Evolutionary conservation across 1,284 basidiomycete species (phyloP), one percentile per base, ranked within the genome.

Genomic region (Boletus chippewaensis): DNA sequence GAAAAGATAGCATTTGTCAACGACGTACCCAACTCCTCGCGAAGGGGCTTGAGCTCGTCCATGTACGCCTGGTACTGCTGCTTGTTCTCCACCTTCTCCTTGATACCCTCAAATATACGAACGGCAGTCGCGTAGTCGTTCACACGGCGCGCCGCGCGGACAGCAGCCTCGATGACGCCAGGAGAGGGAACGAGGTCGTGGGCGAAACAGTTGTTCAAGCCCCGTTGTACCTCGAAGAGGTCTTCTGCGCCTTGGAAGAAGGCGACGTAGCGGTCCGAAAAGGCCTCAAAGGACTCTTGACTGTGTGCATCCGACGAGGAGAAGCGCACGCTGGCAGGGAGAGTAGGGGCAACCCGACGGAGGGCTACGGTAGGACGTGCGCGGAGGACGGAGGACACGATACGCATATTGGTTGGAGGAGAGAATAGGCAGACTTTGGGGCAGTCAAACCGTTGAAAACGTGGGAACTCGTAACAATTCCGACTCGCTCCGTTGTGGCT

Each of bases 161-260:
- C 77, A 38, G 95, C 95, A 56, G 89, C 87, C 74, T 95, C 92
- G 57, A 97, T 77, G 61, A 98, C 93, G 52, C 80, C 75, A 42
- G 91, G 84, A 9, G 92, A 84, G 9, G 95, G 95, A 24, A 99
- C 96, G 57, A 99, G 81, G 71, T 99, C 95, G 73, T 99, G 95
- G 2, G 95, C 91, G 69, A 99, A 99, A 75, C 93, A 96, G 81
- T 99, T 99, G 81, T 99, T 99, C 61, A 99, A 79, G 43, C 95
- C 95, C 55, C 95, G 89, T 74, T 97, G 93, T 59, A 95, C 87
- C 77, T 98, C 95, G 69, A 98, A 98, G 56, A 96, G 81, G 76
- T 98, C 95, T 68, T 93, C 84, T 47, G 94, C 93, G 49, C 83
- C 80, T 66, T 88, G 76, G 78, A 98, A 98, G 76, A 98, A 99